Base-by-base conservation (phyloP, 305 asterid genomes). In the Coffea humblotiana region DNA sequence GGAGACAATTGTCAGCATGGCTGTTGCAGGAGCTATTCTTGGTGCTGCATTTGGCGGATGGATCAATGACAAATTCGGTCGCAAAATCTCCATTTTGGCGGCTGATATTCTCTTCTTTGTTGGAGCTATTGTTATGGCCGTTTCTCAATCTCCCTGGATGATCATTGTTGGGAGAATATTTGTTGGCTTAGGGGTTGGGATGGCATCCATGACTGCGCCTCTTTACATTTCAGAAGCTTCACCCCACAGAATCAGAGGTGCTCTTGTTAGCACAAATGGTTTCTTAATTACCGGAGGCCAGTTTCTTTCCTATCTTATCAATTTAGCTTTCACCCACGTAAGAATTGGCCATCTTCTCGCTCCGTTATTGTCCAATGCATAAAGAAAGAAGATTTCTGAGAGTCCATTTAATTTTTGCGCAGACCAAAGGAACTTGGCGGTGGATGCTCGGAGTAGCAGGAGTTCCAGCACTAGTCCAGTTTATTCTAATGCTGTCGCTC, bases 161-260 rank as follows among this genome's bases (percentile, higher is more conserved):
- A 90, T 92, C 66, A 81, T 92, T 70, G 0, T 86, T 15, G 97
- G 97, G n/a, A 85, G 97, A 75, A 32, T 92, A 19, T 86, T 91
- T 29, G 94, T 92, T 18, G 97, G 97, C 29, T 70, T 92, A 15
- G 95, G 95, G 51, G 97, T 92, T n/a, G 97, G 97, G 70, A 92
- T 92, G 97, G 95, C 93, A 0, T 92, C 97, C 47, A 92, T 92
- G 97, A 92, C 94, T 25, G 80, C 94, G 19, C 97, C 97, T 25
- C 90, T 92, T 13, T 92, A 92, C 77, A 92, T 92, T 18, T 91
- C 97, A 1, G 97, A 92, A 83, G 92, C 94, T 74, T 91, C 97
- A 0, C 97, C 95, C 18, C 91, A 88, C 78, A 88, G 90, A 81
- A 91, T 91, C 78, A 86, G 97, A 82, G 97, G 97, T 4, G 97